Percentiles rank a stretch among this genome's conserved stretches.
These are phyloP conservation scores for Collybia sordida DNA, from an alignment of 768 basidiomycete species.

Conservation along the genomic window DNA sequence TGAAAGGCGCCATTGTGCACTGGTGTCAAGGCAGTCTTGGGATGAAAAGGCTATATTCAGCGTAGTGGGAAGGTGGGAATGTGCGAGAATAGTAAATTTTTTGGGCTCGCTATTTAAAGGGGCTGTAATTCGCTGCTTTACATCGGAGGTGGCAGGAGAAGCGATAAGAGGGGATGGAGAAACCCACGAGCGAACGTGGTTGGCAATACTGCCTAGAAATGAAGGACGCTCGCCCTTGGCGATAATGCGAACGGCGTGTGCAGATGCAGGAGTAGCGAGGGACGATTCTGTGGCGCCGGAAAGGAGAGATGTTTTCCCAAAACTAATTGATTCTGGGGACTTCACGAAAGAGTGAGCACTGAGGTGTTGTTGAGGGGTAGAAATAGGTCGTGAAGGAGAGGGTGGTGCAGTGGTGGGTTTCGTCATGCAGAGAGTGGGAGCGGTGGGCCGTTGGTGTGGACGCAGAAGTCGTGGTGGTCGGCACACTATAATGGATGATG, in stretches of 20 bases:
- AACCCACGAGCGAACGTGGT: slow-evolving; percentile 47
- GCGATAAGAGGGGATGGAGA: slow-evolving; percentile 28
- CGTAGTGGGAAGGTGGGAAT: slow-evolving; percentile 12
- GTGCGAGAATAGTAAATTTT: slow-evolving; percentile 23
- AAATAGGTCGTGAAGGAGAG: slow-evolving; percentile 28
- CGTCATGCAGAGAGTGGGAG: slow-evolving; percentile 53
- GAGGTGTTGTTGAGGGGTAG: slow-evolving; percentile 31
- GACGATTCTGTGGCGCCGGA: slow-evolving; percentile 48
- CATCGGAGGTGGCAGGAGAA: slow-evolving; percentile 21
- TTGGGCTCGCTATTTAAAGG: slow-evolving; percentile 6
- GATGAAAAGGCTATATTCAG: slow-evolving; percentile 14
- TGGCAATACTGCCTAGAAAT: slow-evolving; percentile 35
- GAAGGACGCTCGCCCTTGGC: slow-evolving; percentile 20
- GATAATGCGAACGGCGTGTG: slow-evolving; percentile 34
- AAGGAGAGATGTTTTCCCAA: slow-evolving; percentile 30
- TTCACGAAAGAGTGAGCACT: slow-evolving; percentile 25
- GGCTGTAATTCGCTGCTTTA: slow-evolving; percentile 11
- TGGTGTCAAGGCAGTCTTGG: slow-evolving; percentile 17
- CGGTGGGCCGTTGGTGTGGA: slow-evolving; percentile 36
- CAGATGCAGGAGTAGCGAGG: slow-evolving; percentile 49
- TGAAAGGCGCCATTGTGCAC: slow-evolving; percentile 20
- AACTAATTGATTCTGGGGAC: slow-evolving; percentile 28
- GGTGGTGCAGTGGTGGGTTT: slow-evolving; percentile 30
- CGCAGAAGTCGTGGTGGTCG: slow-evolving; percentile 39
- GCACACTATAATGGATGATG: slow-evolving; percentile 11